Percentiles rank a stretch among this genome's conserved stretches.
Evolutionary conservation across 345 rosid species (phyloP).

Genomic region (Gossypium anomalum): DNA sequence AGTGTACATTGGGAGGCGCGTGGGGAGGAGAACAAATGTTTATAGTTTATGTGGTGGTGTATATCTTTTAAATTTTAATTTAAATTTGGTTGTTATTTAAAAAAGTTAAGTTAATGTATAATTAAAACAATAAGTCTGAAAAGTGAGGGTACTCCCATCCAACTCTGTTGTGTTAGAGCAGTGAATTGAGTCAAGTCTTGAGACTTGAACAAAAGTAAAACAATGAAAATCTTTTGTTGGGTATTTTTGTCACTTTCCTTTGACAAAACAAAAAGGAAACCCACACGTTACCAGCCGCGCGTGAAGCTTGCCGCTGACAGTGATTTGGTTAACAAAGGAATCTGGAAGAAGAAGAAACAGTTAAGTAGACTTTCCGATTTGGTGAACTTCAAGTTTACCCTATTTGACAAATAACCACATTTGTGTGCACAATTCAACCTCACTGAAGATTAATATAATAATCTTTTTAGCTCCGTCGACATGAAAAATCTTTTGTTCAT

Average conservation of each 20-base stretch:
- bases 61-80: too few relatives aligned
- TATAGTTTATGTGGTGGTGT: too few relatives aligned
- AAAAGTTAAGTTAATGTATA: too few relatives aligned
- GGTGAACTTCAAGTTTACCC: neutral
- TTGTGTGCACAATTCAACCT: neutral
- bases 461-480: too few relatives aligned
- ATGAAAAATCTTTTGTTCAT: too few relatives aligned
- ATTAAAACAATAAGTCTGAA: too few relatives aligned
- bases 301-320: neutral
- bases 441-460: too few relatives aligned
- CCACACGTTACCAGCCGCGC: neutral
- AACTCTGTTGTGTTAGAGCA: neutral
- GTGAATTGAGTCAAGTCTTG: neutral
- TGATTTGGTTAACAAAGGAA: too few relatives aligned
- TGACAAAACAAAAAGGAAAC: neutral
- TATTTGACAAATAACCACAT: neutral
- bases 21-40: too few relatives aligned
- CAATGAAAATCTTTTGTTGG: neutral
- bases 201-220: neutral
- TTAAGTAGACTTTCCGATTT: neutral
- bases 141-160: neutral
- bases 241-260: neutral
- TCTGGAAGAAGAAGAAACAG: neutral
- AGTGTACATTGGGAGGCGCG: too few relatives aligned
- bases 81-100: too few relatives aligned